Conservation (phyloP, 768 basidiomycete species). For the Mycena venus region DNA sequence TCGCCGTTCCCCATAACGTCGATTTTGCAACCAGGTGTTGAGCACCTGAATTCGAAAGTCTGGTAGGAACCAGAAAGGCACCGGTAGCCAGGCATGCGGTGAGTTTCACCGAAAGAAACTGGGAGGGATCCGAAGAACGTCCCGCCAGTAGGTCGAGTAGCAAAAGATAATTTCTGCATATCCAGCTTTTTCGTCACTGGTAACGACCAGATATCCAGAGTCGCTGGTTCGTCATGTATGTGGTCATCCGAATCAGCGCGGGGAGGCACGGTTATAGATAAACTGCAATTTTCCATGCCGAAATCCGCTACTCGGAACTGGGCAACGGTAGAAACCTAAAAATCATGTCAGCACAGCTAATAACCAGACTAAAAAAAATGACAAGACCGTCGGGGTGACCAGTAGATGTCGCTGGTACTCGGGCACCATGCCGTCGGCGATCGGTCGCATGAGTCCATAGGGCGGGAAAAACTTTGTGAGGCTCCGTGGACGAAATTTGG, state of each 20-base stretch:
- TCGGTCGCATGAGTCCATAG: constrained; percentile 23
- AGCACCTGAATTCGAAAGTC: constrained; percentile 28
- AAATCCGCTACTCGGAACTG: constrained; percentile 47
- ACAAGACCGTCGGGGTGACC: constrained; percentile 17
- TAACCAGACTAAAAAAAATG: neutral
- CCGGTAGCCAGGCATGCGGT: constrained; percentile 20
- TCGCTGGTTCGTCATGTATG: constrained; percentile 15
- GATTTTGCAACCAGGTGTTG: constrained; percentile 23
- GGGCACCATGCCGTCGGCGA: constrained; percentile 26
- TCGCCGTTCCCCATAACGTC: constrained; percentile 26
- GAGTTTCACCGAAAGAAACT: constrained; percentile 25
- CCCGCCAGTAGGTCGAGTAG: constrained; percentile 19
- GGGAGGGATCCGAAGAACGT: constrained; percentile 19
- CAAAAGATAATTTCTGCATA: constrained; percentile 27
- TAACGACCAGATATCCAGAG: constrained; percentile 24
- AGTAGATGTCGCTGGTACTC: constrained; percentile 27
- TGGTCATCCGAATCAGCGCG: constrained; percentile 14
- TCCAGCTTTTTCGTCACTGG: constrained; percentile 24
- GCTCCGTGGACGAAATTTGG: constrained; percentile 27
- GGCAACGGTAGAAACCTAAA: constrained; percentile 42
- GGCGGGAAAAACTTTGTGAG: constrained; percentile 27
- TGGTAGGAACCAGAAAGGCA: constrained; percentile 27
- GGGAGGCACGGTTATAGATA: constrained; percentile 37
- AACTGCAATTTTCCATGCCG: constrained; percentile 46
- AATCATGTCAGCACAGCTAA: neutral